Conservation (phyloP, 306 rosid genomes). For the Glycine tomentella region DNA sequence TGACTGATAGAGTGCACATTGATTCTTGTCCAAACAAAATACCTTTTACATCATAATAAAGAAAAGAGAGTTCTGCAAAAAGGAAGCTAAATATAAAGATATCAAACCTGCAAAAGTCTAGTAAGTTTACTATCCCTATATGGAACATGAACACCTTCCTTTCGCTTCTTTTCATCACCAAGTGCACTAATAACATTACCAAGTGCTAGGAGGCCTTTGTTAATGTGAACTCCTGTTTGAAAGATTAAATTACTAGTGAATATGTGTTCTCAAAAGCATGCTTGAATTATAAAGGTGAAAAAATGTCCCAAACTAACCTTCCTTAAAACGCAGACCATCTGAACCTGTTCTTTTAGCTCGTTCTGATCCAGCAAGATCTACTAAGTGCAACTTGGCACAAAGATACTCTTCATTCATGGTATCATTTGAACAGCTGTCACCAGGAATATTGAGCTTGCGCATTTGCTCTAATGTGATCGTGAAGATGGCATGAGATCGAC, state of each 20-base stretch:
- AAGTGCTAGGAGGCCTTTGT: constrained; percentile 98
- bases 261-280: constrained; percentile 31
- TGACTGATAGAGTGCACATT: constrained; percentile 5
- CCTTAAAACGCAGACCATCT: constrained; percentile 97
- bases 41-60: constrained; percentile 33
- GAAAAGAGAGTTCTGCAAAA: constrained; percentile 25
- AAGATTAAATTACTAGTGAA: constrained; percentile 44
- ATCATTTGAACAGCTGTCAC: constrained; percentile 57
- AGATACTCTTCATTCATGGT: constrained; percentile 84
- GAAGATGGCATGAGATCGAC: constrained; percentile 99
- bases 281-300: constrained; percentile 12
- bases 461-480: constrained; percentile 99
- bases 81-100: constrained; percentile 38
- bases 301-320: constrained; percentile 64
- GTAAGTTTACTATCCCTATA: constrained; percentile 98
- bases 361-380: constrained; percentile 99
- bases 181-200: constrained; percentile 99
- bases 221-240: constrained; percentile 92
- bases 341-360: constrained; percentile 99
- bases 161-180: constrained; percentile 99
- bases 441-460: constrained; percentile 66
- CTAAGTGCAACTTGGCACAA: constrained; percentile 95
- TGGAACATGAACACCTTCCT: constrained; percentile 95
- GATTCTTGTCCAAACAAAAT: constrained; percentile 34
- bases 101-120: constrained; percentile 93